A percentile compares a stretch with the other conserved stretches of the same genome.
Evolutionary conservation across 768 basidiomycete species (phyloP).

Genomic region (Lactarius pseudohatsudake): DNA sequence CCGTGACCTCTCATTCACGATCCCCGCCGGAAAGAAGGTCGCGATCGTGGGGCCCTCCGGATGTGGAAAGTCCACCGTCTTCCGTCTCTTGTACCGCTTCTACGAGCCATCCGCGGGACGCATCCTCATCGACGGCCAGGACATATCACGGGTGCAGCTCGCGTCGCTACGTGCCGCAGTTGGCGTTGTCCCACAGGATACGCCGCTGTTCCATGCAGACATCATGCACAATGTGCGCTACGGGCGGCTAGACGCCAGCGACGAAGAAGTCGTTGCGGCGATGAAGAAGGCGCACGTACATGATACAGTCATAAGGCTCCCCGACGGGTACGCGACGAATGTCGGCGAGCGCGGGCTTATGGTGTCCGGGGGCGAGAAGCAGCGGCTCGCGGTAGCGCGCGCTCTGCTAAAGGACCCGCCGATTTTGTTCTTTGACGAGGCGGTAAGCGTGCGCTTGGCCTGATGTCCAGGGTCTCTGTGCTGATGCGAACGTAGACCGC

Average conservation of each 20-base stretch:
- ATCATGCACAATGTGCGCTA: conserved; percentile 96
- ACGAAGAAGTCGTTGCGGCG: conserved; percentile 85
- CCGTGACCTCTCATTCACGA: conserved; percentile 78
- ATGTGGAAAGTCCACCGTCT: conserved; percentile 96
- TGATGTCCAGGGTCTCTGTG: neutral
- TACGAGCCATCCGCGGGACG: conserved; percentile 80
- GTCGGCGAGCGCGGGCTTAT: conserved; percentile 97
- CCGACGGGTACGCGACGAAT: conserved; percentile 84
- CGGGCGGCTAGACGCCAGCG: conserved; percentile 81
- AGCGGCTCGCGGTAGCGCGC: conserved; percentile 90
- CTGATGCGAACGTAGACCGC: conserved; percentile 64
- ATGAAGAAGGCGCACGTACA: conserved; percentile 87
- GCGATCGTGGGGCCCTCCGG: conserved; percentile 97
- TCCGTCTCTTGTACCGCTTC: conserved; percentile 92
- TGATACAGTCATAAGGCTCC: conserved; percentile 72
- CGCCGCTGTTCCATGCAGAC: conserved; percentile 94
- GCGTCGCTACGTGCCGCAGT: conserved; percentile 70
- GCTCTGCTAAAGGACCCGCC: conserved; percentile 92
- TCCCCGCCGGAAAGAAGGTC: conserved; percentile 95
- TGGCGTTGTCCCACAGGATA: conserved; percentile 98
- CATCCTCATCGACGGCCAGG: conserved; percentile 89
- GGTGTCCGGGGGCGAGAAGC: conserved; percentile 99
- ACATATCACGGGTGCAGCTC: conserved; percentile 71
- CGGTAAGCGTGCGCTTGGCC: conserved; percentile 52
- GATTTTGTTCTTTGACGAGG: conserved; percentile 98